Evolutionary conservation across 2,329 filamentous ascomycete species (phyloP).

Genomic region (Hypoxylon sp.): DNA sequence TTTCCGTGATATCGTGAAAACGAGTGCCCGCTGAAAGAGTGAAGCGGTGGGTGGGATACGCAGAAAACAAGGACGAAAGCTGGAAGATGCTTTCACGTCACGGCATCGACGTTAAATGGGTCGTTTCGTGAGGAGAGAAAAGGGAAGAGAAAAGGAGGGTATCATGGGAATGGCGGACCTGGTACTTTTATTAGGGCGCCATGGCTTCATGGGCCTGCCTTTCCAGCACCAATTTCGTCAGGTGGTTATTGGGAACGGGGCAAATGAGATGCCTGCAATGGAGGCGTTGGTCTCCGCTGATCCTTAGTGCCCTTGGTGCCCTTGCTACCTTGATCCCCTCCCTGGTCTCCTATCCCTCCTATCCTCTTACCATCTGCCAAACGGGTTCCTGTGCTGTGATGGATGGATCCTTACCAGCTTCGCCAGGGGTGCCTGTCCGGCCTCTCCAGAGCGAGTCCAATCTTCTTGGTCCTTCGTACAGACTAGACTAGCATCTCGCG

Average conservation of each 20-base stretch:
- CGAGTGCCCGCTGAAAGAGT: conserved; percentile 89
- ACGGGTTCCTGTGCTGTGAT: conserved; percentile 33
- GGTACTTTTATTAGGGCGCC: conserved; percentile 57
- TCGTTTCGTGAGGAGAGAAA: conserved; percentile 57
- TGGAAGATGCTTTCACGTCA: conserved; percentile 60
- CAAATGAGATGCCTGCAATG: conserved; percentile 27
- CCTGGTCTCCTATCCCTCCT: conserved; percentile 20
- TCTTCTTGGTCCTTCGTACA: conserved; percentile 30
- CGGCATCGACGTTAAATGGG: conserved; percentile 64
- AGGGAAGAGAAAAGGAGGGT: conserved; percentile 52
- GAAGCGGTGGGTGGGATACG: conserved; percentile 73
- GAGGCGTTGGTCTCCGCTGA: conserved; percentile 34
- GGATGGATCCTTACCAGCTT: conserved; percentile 34
- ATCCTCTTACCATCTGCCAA: conserved; percentile 14
- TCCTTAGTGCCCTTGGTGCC: conserved; percentile 14
- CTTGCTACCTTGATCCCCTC: neutral
- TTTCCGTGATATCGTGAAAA: conserved; percentile 58
- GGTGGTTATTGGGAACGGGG: conserved; percentile 39
- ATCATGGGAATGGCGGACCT: conserved; percentile 53
- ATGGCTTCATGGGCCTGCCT: conserved; percentile 45
- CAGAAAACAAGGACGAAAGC: conserved; percentile 65
- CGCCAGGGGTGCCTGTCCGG: conserved; percentile 22
- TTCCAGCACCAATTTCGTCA: conserved; percentile 45
- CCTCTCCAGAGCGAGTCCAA: conserved; percentile 7
- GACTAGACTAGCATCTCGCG: conserved; percentile 8